A percentile compares a stretch with the other conserved stretches of the same genome.
phyloP scores from a whole-genome alignment of 2,329 filamentous ascomycete species.

The Trichophaea hybrida region DNA sequence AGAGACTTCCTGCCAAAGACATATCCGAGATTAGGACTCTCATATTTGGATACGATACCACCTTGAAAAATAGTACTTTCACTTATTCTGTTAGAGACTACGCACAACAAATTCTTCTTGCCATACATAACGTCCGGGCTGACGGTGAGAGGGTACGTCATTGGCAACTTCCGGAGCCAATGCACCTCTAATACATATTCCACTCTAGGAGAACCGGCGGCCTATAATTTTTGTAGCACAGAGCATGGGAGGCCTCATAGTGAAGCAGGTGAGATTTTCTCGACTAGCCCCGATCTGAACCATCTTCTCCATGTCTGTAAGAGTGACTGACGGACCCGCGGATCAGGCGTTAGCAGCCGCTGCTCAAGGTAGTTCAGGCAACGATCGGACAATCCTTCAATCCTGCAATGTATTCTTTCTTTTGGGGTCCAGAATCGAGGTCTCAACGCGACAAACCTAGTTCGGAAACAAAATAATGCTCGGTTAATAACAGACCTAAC shows the following conservation, averaged over 20 bases:
- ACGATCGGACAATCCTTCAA: neutral
- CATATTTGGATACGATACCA: constrained; percentile 29
- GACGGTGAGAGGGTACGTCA: neutral
- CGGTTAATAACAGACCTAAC: neutral
- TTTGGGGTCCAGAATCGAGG: constrained; percentile 10
- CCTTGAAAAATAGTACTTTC: neutral
- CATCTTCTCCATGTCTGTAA: constrained; percentile 1
- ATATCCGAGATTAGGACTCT: constrained; percentile 29
- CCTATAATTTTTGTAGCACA: constrained; percentile 13
- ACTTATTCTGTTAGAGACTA: neutral
- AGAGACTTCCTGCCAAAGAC: constrained; percentile 27
- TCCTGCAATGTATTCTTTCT: neutral
- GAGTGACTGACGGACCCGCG: neutral
- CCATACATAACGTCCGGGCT: neutral
- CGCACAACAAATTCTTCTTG: neutral
- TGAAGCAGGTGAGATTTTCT: constrained; percentile 5
- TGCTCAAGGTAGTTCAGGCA: constrained; percentile 7
- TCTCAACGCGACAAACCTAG: neutral
- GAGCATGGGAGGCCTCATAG: constrained; percentile 9
- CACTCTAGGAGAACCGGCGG: constrained; percentile 6
- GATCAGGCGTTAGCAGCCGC: too few species aligned
- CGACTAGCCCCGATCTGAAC: neutral
- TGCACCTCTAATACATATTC: neutral
- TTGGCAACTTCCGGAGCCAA: neutral
- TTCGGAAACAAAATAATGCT: constrained; percentile 7